Conservation (phyloP, 495 filamentous ascomycete genomes). For the Penicillium simplicissimum region DNA sequence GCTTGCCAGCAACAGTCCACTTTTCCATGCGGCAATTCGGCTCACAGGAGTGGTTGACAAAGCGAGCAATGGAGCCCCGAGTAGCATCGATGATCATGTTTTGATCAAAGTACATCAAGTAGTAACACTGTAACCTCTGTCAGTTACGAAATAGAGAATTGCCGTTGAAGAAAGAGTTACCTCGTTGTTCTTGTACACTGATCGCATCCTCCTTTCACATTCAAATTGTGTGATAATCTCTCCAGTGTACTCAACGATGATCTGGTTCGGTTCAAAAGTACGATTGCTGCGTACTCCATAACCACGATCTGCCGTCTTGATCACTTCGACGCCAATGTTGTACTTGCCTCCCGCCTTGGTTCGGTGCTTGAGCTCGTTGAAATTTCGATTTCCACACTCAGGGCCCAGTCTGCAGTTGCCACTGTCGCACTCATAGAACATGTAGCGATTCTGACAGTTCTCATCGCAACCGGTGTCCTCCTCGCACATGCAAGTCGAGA, state of each 20-base stretch:
- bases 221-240: constrained; percentile 95
- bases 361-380: constrained; percentile 74
- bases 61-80: constrained; percentile 90
- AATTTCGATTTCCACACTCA: constrained; percentile 82
- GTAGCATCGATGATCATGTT: constrained; percentile 99
- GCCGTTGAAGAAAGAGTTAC: constrained; percentile 47
- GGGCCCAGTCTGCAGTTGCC: constrained; percentile 79
- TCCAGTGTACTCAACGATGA: constrained; percentile 96
- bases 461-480: constrained; percentile 81
- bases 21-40: constrained; percentile 98
- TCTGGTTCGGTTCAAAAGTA: constrained; percentile 83
- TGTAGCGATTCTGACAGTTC: constrained; percentile 87
- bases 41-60: constrained; percentile 96
- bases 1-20: constrained; percentile 93
- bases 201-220: constrained; percentile 88
- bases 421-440: constrained; percentile 95
- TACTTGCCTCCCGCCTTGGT: constrained; percentile 79
- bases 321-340: constrained; percentile 88
- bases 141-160: constrained; percentile 2
- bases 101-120: constrained; percentile 97
- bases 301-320: constrained; percentile 85
- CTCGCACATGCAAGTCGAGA: constrained; percentile 79
- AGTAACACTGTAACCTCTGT: constrained; percentile 70
- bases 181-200: constrained; percentile 87
- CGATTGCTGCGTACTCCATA: constrained; percentile 90